Evolutionary conservation across 441 rosid genomes (phyloP), one percentile per base, ranked within the genome.

Genomic region (Capsella rubella): DNA sequence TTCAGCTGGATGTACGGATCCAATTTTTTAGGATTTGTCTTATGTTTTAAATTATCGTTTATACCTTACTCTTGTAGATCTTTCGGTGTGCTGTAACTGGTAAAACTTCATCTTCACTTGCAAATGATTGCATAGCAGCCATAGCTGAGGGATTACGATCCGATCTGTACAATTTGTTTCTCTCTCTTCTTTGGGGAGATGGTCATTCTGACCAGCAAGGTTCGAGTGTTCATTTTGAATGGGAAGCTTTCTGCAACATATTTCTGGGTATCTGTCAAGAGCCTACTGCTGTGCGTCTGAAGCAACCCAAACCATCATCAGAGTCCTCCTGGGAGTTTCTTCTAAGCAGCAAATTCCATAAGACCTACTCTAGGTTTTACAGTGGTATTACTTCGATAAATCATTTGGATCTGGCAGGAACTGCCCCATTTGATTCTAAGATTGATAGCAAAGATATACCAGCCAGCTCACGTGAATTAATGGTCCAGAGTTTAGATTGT

Each of bases 291-390:
- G 61, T 54, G 68, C 82, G 83, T 78, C 79, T 60, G 53, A 83
- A 84, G 78, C 72, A 64, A 67, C 73, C 74, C 57, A 77, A 66
- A 43, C 62, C 82, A 49, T 71, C 25, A 69, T 74, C 75, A 39
- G 75, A 61, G 63, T 85, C 93, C 64, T 88, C 98, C 16, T 96
- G 98, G 98, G 97, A 91, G 27, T 93, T 90, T 78, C 96, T 96
- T 73, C 77, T 88, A 66, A 85, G 78, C 79, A 93, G 98, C 84
- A 88, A 86, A 74, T 93, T 84, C 80, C 99, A 96, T 84, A 80
- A 81, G 83, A 84, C 84, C 76, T 89, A 93, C 77, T 61, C 81
- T 83, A 88, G 80, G 60, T 76, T 55, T 67, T 81, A 82, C 73
- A 80, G 80, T 69, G 70, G 78, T 49, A 49, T 76, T 74, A 82